Evolutionary conservation across 1,284 basidiomycete species (phyloP), one percentile per base, ranked within the genome.

Genomic region (Ceratobasidium papillatum): DNA sequence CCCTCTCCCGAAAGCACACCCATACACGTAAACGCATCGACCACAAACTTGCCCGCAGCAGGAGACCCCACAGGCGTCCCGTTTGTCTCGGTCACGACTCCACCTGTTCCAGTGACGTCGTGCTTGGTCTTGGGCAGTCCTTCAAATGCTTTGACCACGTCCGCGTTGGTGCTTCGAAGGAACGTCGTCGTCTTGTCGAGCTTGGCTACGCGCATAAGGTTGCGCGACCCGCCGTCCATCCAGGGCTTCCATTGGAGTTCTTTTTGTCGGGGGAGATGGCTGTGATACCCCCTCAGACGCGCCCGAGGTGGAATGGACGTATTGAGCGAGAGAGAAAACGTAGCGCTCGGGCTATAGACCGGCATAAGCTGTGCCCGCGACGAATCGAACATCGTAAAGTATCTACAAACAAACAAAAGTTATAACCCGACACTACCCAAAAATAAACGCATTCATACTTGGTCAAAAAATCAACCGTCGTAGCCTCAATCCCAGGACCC

Each of bases 291-390:
- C 81, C 89, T 87, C 75, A 90, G 84, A 69, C 88, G 88, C 0
- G 89, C 91, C 25, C 92, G 92, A 11, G 86, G 83, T 3, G 94
- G 94, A 61, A 96, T 91, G 1, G 85, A 81, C 1, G 95, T 95
- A 81, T 96, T 95, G 78, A 89, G 87, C 14, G 92, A 91, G 81
- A 92, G 92, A 0, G 96, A 97, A 80, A 98, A 96, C 11, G 94
- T 95, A 14, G 96, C 93, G 47, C 88, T 85, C 0, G 92, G 88
- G 76, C 93, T 89, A 81, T 99, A 99, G 7, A 87, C 94, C 59
- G 92, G 86, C 45, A 88, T 79, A 5, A 98, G 87, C 1, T 86
- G 84, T 0, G 85, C 82, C 32, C 97, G 90, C 78, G 93, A 88
- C 34, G 84, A 86, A 82, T 99, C 97, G 81, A 93, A 97, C 1